phyloP scores from a whole-genome alignment of 1,284 basidiomycete genomes.

The Amylostereum areolatum region DNA sequence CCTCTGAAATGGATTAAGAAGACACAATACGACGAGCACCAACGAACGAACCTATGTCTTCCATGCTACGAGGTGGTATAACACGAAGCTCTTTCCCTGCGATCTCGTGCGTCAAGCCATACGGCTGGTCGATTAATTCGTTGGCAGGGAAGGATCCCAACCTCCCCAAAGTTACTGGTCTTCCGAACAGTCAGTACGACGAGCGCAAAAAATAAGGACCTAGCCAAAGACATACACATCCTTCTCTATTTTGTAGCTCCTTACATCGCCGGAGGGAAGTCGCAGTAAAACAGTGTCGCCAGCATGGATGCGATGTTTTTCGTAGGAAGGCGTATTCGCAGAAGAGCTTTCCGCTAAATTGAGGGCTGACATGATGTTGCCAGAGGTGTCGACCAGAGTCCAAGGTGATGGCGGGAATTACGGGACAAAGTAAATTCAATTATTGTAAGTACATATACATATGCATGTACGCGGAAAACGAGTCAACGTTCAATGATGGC shows the following conservation, averaged over 20 bases:
- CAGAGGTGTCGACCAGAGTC: too few relatives aligned
- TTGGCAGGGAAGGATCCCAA: constrained; percentile 68
- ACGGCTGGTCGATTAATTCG: constrained; percentile 67
- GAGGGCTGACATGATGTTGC: too few relatives aligned
- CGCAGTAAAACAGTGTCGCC: constrained; percentile 63
- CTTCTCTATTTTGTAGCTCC: constrained; percentile 58
- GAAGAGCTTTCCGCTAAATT: too few relatives aligned
- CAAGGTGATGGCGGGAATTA: too few relatives aligned
- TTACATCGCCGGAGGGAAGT: constrained; percentile 65
- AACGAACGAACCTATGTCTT: constrained; percentile 61
- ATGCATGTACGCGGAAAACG: too few relatives aligned
- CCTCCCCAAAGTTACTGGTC: constrained; percentile 63
- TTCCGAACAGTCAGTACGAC: constrained; percentile 25
- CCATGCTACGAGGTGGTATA: constrained; percentile 55
- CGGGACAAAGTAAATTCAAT: too few relatives aligned
- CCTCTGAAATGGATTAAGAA: constrained; percentile 47
- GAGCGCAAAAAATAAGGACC: not conserved
- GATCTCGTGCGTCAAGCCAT: constrained; percentile 77
- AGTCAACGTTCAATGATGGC: too few relatives aligned
- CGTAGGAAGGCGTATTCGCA: not conserved
- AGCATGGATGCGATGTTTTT: constrained; percentile 33
- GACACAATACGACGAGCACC: constrained; percentile 1
- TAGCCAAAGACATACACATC: constrained; percentile 45
- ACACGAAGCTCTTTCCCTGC: constrained; percentile 58
- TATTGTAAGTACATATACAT: too few relatives aligned